Percentiles rank a stretch among this genome's conserved stretches.
Evolutionary conservation across 2,329 filamentous ascomycete species (phyloP).

Genomic region (Talaromyces piceae): DNA sequence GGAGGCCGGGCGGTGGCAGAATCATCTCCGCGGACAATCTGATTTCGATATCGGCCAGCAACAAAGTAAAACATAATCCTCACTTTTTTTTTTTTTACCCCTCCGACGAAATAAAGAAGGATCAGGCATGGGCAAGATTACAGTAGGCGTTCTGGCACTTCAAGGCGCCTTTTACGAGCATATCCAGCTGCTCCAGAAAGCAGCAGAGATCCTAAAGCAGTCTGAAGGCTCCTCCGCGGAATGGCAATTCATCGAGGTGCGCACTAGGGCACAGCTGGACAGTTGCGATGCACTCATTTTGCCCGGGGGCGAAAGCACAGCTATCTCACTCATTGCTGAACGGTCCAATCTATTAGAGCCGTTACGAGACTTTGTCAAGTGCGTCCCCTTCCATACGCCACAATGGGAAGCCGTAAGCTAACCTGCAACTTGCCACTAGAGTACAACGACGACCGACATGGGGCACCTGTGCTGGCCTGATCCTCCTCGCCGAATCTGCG

Average conservation of each 20-base stretch:
- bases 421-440: conserved; percentile 40
- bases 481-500: conserved; percentile 79
- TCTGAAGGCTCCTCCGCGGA: conserved; percentile 16
- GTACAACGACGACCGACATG: conserved; percentile 73
- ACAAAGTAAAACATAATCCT: neutral
- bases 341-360: conserved; percentile 76
- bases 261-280: conserved; percentile 63
- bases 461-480: conserved; percentile 94
- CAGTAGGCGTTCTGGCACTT: conserved; percentile 62
- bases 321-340: conserved; percentile 80
- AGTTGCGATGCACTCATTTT: conserved; percentile 77
- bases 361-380: conserved; percentile 86
- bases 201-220: conserved; percentile 46
- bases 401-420: conserved; percentile 6
- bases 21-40: conserved; percentile 10
- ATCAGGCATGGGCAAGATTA: conserved; percentile 31
- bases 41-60: neutral
- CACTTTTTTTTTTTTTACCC: neutral
- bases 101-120: neutral
- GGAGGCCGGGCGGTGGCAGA: conserved; percentile 7
- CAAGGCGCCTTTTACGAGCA: conserved; percentile 94
- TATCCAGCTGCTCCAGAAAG: conserved; percentile 64
- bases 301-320: conserved; percentile 90
- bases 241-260: conserved; percentile 69
- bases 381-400: conserved; percentile 27